Evolutionary conservation across 192 early-diverging fungal genomes (phyloP), one percentile per base, ranked within the genome.

Genomic region (Paraglomus occultum): DNA sequence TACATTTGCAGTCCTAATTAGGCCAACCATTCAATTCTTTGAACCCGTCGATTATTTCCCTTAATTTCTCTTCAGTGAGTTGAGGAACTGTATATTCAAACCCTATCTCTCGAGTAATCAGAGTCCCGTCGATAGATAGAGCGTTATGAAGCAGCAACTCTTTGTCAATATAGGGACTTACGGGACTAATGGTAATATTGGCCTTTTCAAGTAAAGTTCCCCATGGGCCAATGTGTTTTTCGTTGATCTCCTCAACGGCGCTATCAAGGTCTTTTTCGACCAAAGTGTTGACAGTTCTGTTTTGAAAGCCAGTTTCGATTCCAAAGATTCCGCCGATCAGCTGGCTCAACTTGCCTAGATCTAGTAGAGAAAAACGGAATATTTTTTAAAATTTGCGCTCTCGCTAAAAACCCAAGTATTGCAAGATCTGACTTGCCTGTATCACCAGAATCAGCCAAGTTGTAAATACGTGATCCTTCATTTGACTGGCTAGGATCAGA

Each of bases 171-270:
- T 95, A 98, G 11, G 96, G 96, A 31, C 93, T 94, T 57, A 98
- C 75, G 14, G 95, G 93, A 18, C 95, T 95, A 67, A 89, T 89
- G 40, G 77, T 78, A 40, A 95, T 87, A 5, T 82, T 83, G 47
- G 83, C 79, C n/a, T 76, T 77, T 31, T 88, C 86, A 71, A 95
- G 81, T 20, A 98, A 77, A 18, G 90, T 87, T 49, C 92, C 89
- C 96, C 96, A 98, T 15, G 96, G 96, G 40, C 89, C 89, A 61
- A 98, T 78, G 62, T 96, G 91, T 76, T 90, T 92, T 70, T 97
- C 95, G 66, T 98, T 98, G 67, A 92, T 91, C 18, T 95, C 94
- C 68, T 98, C 95, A 5, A 91, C 91, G 15, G 95, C 86, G 11
- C 87, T 87, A 51, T 89, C 84, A 54, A 94, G 82, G 71, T 94